Evolutionary conservation across 257 asterid species (phyloP).

Genomic region (Solanum bulbocastanum): DNA sequence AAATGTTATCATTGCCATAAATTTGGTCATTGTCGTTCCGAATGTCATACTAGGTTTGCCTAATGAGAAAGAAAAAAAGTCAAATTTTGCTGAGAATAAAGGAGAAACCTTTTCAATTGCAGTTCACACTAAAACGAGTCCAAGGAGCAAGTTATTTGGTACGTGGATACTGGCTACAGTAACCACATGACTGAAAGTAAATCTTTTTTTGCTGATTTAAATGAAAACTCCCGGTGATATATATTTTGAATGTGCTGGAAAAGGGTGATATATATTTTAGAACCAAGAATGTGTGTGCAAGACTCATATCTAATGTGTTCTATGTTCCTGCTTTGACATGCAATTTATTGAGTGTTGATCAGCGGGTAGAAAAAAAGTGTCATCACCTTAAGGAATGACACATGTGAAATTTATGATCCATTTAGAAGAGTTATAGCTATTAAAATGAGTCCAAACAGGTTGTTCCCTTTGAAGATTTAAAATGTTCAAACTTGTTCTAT

Average conservation of each 20-base stretch:
- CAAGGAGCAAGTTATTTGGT: neutral
- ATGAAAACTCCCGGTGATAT: too few relatives aligned
- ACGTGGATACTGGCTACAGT: neutral
- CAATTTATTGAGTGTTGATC: neutral
- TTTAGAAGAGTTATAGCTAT: neutral
- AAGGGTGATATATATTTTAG: neutral
- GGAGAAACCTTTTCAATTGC: neutral
- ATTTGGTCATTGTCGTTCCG: neutral
- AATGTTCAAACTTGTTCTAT: neutral
- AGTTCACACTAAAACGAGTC: neutral
- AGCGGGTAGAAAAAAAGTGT: neutral
- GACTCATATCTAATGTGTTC: neutral
- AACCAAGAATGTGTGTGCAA: neutral
- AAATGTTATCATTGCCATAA: neutral
- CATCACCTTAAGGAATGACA: neutral
- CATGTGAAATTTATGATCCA: neutral
- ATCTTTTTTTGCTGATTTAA: too few relatives aligned
- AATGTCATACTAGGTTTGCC: neutral
- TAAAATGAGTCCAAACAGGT: neutral
- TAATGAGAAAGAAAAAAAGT: neutral
- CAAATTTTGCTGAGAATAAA: neutral
- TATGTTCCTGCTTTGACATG: neutral
- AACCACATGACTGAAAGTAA: neutral
- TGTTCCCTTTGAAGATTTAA: neutral
- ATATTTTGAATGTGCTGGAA: neutral